Conservation (phyloP, 805 yeast genomes). For the Starmerella potacharoeniae region DNA sequence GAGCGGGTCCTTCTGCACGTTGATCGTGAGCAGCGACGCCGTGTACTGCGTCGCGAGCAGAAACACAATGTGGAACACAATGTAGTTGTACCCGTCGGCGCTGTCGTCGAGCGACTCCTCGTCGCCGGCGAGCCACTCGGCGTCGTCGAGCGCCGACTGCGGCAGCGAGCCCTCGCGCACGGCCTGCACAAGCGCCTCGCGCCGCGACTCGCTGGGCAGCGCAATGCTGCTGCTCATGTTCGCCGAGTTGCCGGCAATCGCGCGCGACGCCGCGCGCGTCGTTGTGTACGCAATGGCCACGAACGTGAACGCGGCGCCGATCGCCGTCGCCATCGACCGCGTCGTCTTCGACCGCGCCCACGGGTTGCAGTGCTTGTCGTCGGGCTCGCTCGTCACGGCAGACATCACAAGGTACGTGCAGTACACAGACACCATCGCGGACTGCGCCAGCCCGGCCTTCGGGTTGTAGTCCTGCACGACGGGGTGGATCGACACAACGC, state of each 20-base stretch:
- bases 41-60: slow-evolving; percentile 94
- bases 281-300: slow-evolving; percentile 95
- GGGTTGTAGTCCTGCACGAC: slow-evolving; percentile 85
- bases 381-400: slow-evolving; percentile 95
- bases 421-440: slow-evolving; percentile 89
- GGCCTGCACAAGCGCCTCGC: slow-evolving; percentile 82
- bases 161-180: slow-evolving; percentile 95
- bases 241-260: slow-evolving; percentile 39
- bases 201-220: slow-evolving; percentile 32
- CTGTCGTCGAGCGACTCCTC: slow-evolving; percentile 11
- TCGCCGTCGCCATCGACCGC: slow-evolving; percentile 70
- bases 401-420: slow-evolving; percentile 84
- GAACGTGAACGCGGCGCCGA: slow-evolving; percentile 90
- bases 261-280: slow-evolving; percentile 74
- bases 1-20: slow-evolving; percentile 68
- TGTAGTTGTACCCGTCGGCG: slow-evolving; percentile 22
- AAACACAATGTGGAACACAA: slow-evolving; percentile 77
- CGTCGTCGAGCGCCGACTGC: slow-evolving; percentile 75
- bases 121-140: slow-evolving; percentile 45
- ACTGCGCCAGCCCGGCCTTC: slow-evolving; percentile 90
- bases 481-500: slow-evolving; percentile 66
- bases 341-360: slow-evolving; percentile 81
- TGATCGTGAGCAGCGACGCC: slow-evolving; percentile 84
- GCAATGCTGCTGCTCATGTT: slow-evolving; percentile 27
- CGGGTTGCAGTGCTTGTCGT: slow-evolving; percentile 86